These are phyloP conservation scores for Colletotrichum sp. DNA, from an alignment of 2,329 filamentous ascomycete species.

Conservation along the genomic window DNA sequence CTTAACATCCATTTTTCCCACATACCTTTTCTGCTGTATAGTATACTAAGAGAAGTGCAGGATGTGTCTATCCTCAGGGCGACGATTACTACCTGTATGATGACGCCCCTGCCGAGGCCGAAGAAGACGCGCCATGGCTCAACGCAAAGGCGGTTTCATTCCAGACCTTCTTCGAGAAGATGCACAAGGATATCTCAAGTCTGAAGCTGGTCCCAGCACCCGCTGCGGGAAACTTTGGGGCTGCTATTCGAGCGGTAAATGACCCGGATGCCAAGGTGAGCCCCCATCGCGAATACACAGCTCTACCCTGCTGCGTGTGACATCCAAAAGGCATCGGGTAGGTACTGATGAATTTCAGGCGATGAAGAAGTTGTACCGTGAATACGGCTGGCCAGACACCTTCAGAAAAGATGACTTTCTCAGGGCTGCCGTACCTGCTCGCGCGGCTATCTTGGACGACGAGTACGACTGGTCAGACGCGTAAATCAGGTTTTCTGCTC, in stretches of 20 bases:
- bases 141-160: background rate
- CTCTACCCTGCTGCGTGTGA: background rate
- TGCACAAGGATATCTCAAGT: background rate
- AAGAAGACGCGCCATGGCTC: background rate
- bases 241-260: background rate
- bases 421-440: background rate
- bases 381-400: background rate
- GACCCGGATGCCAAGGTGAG: constrained; percentile 4
- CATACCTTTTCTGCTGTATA: background rate
- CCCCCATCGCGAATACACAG: background rate
- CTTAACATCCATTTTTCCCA: too few relatives aligned
- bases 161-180: background rate
- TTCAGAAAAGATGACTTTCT: constrained; percentile 3
- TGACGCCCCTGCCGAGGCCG: background rate
- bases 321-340: background rate
- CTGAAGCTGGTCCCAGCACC: background rate
- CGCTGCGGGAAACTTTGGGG: background rate
- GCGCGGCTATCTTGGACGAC: background rate
- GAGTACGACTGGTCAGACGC: constrained; percentile 4
- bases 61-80: constrained; percentile 2
- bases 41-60: background rate
- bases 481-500: background rate
- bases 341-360: background rate
- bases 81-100: background rate
- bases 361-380: background rate